A percentile compares a stretch with the other conserved stretches of the same genome.
Conservation (phyloP, 768 basidiomycete genomes). For the Paxillus involutus region DNA sequence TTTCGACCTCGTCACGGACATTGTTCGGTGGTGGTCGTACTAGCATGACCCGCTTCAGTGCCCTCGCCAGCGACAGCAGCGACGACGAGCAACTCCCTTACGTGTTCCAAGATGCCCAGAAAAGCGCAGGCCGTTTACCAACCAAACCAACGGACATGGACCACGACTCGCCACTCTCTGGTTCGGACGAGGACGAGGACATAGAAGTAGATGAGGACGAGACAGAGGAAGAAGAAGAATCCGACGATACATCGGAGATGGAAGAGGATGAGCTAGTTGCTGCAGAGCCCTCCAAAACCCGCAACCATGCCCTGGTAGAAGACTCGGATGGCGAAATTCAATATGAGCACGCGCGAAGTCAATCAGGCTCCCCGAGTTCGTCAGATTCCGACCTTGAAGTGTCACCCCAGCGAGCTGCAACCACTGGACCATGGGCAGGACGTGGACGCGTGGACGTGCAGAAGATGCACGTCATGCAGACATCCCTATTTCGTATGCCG, state of each 20-base stretch:
- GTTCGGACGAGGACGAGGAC: constrained; percentile 27
- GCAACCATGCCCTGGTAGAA: constrained; percentile 49
- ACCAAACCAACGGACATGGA: constrained; percentile 30
- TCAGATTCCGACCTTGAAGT: constrained; percentile 21
- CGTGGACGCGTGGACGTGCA: constrained; percentile 79
- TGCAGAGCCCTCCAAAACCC: constrained; percentile 23
- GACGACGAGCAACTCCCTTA: constrained; percentile 48
- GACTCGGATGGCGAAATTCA: constrained; percentile 56
- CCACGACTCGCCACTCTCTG: constrained; percentile 28
- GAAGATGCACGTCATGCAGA: constrained; percentile 93
- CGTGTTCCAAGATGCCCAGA: constrained; percentile 26
- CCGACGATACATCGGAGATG: constrained; percentile 45
- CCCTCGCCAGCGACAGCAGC: constrained; percentile 56
- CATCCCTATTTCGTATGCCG: constrained; percentile 76
- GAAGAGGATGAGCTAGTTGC: constrained; percentile 49
- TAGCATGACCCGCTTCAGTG: constrained; percentile 68
- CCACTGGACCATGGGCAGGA: constrained; percentile 69
- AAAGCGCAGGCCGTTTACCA: constrained; percentile 11
- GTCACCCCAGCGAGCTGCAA: constrained; percentile 35
- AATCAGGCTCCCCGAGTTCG: constrained; percentile 31
- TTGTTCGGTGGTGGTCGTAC: constrained; percentile 18
- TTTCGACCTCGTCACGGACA: constrained; percentile 7
- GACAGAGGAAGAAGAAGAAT: constrained; percentile 38
- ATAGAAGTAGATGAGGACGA: constrained; percentile 35
- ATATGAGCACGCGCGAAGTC: constrained; percentile 40